These are phyloP conservation scores for Colletotrichum sp. DNA, from an alignment of 2,329 filamentous ascomycete genomes.

Conservation along the genomic window DNA sequence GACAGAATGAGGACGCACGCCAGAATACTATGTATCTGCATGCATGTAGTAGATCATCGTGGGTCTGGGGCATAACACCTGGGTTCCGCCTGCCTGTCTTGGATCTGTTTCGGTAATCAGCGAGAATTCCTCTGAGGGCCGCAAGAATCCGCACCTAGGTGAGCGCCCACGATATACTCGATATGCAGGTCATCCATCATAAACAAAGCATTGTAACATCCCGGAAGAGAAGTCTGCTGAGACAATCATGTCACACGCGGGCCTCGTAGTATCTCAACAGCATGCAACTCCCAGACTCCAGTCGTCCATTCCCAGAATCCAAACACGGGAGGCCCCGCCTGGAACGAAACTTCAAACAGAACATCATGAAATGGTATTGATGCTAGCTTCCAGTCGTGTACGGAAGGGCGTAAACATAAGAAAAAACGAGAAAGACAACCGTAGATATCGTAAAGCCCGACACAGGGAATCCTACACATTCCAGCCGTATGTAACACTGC, in stretches of 20 bases:
- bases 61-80: background rate
- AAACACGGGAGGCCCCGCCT: background rate
- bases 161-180: too few species aligned
- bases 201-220: too few species aligned
- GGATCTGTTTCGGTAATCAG: too few species aligned
- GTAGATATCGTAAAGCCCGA: background rate
- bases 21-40: background rate
- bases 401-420: background rate
- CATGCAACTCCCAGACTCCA: too few species aligned
- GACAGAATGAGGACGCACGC: background rate
- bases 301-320: background rate
- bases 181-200: too few species aligned
- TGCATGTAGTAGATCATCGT: background rate
- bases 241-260: too few species aligned
- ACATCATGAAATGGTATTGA: background rate
- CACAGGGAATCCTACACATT: background rate
- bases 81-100: background rate
- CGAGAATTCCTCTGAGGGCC: too few species aligned
- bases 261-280: too few species aligned
- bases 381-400: background rate
- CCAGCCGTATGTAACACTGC: slow-evolving; percentile 2
- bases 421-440: background rate
- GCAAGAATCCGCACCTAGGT: too few species aligned
- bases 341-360: background rate
- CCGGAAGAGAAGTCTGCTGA: too few species aligned